These are phyloP conservation scores for Crucibulum laeve DNA, from an alignment of 768 basidiomycete genomes.

Conservation along the genomic window DNA sequence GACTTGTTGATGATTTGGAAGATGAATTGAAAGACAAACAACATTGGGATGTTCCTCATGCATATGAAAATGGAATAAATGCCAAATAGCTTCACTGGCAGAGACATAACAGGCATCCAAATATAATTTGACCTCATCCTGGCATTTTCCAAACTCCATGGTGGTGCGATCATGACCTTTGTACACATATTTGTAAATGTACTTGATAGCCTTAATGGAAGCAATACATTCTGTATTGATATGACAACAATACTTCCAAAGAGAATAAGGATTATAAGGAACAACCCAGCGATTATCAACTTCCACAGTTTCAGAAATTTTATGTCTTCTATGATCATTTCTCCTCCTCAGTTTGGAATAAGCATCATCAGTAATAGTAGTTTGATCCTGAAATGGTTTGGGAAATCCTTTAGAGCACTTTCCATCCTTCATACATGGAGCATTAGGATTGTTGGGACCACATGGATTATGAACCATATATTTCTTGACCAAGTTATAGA, in stretches of 20 bases:
- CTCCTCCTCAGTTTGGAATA: too few relatives aligned
- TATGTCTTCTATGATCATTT: too few relatives aligned
- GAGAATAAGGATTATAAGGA: too few relatives aligned
- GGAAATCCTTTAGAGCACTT: too few relatives aligned
- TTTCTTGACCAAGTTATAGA: too few relatives aligned
- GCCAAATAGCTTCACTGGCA: conserved; percentile 26
- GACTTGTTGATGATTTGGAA: conserved; percentile 25
- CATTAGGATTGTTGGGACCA: too few relatives aligned
- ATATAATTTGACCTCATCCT: conserved; percentile 24
- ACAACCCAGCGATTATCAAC: too few relatives aligned
- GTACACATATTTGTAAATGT: conserved; percentile 39
- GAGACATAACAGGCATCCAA: conserved; percentile 20
- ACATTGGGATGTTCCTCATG: conserved; percentile 28
- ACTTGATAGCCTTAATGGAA: conserved; percentile 32
- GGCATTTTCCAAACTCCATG: conserved; percentile 1
- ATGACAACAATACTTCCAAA: conserved; percentile 31
- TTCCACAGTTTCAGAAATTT: too few relatives aligned
- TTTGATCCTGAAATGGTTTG: too few relatives aligned
- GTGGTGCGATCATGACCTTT: conserved; percentile 28
- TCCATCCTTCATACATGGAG: too few relatives aligned
- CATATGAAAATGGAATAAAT: conserved; percentile 24
- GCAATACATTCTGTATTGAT: conserved; percentile 38
- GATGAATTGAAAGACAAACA: conserved; percentile 30
- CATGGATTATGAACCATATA: too few relatives aligned
- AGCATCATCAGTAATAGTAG: too few relatives aligned